phyloP scores from a whole-genome alignment of 805 yeast genomes.

The Candida incommunis region DNA sequence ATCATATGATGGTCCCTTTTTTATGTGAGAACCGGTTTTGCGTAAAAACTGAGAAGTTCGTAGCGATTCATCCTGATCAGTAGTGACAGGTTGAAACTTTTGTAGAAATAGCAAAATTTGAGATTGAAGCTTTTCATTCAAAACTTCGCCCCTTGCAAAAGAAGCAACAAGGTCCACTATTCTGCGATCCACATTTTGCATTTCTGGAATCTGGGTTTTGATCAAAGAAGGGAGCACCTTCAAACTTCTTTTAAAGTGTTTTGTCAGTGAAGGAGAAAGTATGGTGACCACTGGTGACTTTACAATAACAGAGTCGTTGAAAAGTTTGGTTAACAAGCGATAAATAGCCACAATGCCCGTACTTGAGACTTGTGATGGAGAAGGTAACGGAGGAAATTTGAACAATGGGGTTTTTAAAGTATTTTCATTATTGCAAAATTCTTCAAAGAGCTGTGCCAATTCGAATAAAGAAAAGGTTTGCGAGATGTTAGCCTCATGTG shows the following conservation, averaged over 20 bases:
- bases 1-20: background rate
- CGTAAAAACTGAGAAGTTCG: background rate
- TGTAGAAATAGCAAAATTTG: background rate
- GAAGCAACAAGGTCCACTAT: background rate
- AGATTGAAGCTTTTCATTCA: background rate
- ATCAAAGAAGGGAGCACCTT: too few relatives aligned
- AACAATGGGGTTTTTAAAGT: too few relatives aligned
- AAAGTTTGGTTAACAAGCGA: background rate
- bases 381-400: background rate
- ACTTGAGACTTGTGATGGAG: background rate
- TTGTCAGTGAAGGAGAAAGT: background rate
- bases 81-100: background rate
- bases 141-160: background rate
- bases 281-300: background rate
- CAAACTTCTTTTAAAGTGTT: too few relatives aligned
- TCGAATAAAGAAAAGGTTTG: background rate
- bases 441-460: background rate
- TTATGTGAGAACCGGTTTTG: background rate
- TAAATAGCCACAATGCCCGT: background rate
- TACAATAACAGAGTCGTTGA: background rate
- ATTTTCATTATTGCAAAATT: background rate
- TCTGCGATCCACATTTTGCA: background rate
- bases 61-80: background rate
- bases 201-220: background rate
- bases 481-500: background rate